A percentile compares a stretch with the other conserved stretches of the same genome.
Evolutionary conservation across 2,329 filamentous ascomycete species (phyloP).

Genomic region (Fusarium lateritium): DNA sequence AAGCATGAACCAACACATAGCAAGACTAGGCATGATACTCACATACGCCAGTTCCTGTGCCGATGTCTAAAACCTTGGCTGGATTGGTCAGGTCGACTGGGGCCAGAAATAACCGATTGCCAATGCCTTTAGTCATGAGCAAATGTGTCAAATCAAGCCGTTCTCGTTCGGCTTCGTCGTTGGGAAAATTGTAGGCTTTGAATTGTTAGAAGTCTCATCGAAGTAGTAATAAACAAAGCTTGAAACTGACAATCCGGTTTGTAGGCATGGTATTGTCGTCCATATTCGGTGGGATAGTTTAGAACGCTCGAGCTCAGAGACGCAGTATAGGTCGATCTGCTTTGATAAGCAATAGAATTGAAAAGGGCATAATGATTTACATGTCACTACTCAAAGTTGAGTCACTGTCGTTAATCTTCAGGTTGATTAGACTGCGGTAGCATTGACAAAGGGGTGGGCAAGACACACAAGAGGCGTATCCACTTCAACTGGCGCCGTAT

Average conservation of each 20-base stretch:
- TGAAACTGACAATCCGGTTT: constrained; percentile 42
- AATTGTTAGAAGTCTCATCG: neutral
- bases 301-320: constrained; percentile 50
- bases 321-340: constrained; percentile 34
- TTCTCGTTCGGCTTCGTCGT: constrained; percentile 50
- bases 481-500: neutral
- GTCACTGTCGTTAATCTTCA: neutral
- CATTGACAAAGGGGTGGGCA: too few species aligned
- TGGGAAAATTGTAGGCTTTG: constrained; percentile 15
- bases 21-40: neutral
- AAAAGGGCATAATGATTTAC: neutral
- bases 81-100: constrained; percentile 48
- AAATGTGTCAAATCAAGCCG: constrained; percentile 56
- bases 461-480: neutral
- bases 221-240: too few species aligned
- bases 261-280: constrained; percentile 53
- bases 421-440: too few species aligned
- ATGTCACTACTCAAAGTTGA: neutral
- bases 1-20: neutral
- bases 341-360: neutral
- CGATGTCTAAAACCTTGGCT: constrained; percentile 59
- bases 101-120: constrained; percentile 43
- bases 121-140: constrained; percentile 46
- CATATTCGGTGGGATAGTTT: constrained; percentile 50
- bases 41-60: constrained; percentile 61